Evolutionary conservation across 495 filamentous ascomycete species (phyloP).

Genomic region (Trichoderma gamsii): DNA sequence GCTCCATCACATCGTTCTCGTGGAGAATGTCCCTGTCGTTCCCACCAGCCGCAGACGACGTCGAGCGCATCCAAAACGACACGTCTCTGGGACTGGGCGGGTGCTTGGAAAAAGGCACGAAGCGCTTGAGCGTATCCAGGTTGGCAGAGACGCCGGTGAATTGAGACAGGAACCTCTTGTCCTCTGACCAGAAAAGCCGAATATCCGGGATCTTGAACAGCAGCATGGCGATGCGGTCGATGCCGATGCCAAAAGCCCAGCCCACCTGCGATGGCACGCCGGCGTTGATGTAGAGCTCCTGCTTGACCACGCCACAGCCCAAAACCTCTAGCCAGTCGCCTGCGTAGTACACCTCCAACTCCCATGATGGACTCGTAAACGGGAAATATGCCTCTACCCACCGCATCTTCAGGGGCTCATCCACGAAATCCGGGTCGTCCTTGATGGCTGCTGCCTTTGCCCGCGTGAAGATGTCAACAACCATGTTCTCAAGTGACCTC

Average conservation of each 20-base stretch:
- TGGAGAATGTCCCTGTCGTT: constrained; percentile 54
- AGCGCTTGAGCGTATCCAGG: constrained; percentile 51
- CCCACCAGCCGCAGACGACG: constrained; percentile 44
- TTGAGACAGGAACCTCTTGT: constrained; percentile 74
- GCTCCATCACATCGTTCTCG: constrained; percentile 96
- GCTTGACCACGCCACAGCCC: constrained; percentile 85
- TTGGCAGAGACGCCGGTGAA: constrained; percentile 56
- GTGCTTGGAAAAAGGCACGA: constrained; percentile 81
- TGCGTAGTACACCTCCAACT: constrained; percentile 91
- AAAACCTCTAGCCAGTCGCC: constrained; percentile 92
- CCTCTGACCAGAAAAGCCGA: constrained; percentile 90
- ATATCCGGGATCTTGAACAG: constrained; percentile 95
- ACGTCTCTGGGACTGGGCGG: constrained; percentile 86
- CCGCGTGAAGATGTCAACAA: constrained; percentile 79
- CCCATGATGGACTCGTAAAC: constrained; percentile 91
- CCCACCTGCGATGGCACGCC: constrained; percentile 70
- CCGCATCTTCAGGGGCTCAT: constrained; percentile 71
- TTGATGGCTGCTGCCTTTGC: constrained; percentile 61
- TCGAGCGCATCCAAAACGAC: constrained; percentile 76
- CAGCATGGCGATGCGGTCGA: constrained; percentile 94
- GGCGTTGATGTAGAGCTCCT: constrained; percentile 70
- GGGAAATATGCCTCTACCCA: constrained; percentile 98
- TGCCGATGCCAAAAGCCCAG: constrained; percentile 92
- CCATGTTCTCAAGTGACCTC: constrained; percentile 78
- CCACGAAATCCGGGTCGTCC: constrained; percentile 40